Evolutionary conservation across 345 rosid genomes (phyloP), one percentile per base, ranked within the genome.

Genomic region (Eucalyptus sideroxylon): DNA sequence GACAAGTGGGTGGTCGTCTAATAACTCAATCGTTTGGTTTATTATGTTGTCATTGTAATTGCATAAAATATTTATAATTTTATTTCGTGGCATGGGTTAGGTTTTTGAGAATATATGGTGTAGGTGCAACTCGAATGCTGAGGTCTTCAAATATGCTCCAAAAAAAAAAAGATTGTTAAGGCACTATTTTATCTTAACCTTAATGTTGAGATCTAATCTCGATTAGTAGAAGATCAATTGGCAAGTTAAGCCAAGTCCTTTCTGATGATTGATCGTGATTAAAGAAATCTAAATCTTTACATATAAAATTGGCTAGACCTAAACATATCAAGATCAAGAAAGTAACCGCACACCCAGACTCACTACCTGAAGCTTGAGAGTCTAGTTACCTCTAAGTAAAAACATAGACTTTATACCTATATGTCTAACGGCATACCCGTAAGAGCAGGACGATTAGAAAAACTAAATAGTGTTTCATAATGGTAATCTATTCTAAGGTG

Each of bases 391-490:
- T 59, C 4, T 59, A 59, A 59, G 14, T 59, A 26, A 59, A 59
- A 59, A 27, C 65, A 24, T 5, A 59, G n/a, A 59, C n/a, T 59
- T 59, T 59, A 59, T 11, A 59, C 4, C 15, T 11, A 26, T 59
- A 59, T 5, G 65, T 26, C 65, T 59, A 59, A 59, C 7, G 2
- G 6, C 15, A 27, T 59, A 59, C 2, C 2, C n/a, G 0, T 11
- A 59, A 60, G 16, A 11, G 1, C 6, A 26, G 67, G 4, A 60
- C 0, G 8, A 11, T 12, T 60, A 26, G 11, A 26, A 27, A 26
- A 60, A 60, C 16, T 26, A 26, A 60, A 59, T 26, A 12, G 15
- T 5, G 3, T 59, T 1, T 19, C 1, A 0, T 19, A 2, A 5
- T 17, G 11, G 3, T 31, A 4, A 34, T 69, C 4, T 21, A 8